Evolutionary conservation across 1,139 yeast genomes (phyloP).

Genomic region (Yamadazyma atlantica): DNA sequence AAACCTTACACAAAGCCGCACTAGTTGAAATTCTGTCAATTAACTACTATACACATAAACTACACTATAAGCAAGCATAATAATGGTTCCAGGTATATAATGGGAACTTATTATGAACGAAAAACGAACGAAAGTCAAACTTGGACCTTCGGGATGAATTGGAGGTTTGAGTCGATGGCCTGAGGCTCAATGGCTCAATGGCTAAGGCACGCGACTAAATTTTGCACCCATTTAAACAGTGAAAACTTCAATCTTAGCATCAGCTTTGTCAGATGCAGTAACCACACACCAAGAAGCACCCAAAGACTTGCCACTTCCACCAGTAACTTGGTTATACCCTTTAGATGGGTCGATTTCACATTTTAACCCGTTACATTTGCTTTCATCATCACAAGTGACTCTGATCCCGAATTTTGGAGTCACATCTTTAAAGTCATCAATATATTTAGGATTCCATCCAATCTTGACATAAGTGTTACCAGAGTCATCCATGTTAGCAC

Average conservation of each 20-base stretch:
- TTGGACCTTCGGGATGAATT: too few species aligned
- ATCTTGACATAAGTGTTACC: slow-evolving; percentile 78
- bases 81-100: too few species aligned
- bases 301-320: slow-evolving; percentile 51
- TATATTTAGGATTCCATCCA: slow-evolving; percentile 88
- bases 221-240: slow-evolving; percentile 18
- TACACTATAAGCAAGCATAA: too few species aligned
- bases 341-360: slow-evolving; percentile 78
- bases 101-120: too few species aligned
- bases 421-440: slow-evolving; percentile 56
- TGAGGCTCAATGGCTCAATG: too few species aligned
- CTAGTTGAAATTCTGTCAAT: too few species aligned
- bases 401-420: slow-evolving; percentile 71
- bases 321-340: slow-evolving; percentile 55
- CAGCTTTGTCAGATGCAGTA: slow-evolving; percentile 64
- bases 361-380: slow-evolving; percentile 69
- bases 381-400: slow-evolving; percentile 67
- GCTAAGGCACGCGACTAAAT: too few species aligned
- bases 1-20: too few species aligned
- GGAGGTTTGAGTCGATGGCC: too few species aligned
- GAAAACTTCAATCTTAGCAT: slow-evolving; percentile 75
- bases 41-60: too few species aligned
- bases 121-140: too few species aligned
- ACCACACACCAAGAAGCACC: slow-evolving; percentile 81
- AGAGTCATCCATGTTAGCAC: slow-evolving; percentile 70